Base-by-base conservation (phyloP, 202 grass and related monocot species). In the Tripidium arundinaceum region DNA sequence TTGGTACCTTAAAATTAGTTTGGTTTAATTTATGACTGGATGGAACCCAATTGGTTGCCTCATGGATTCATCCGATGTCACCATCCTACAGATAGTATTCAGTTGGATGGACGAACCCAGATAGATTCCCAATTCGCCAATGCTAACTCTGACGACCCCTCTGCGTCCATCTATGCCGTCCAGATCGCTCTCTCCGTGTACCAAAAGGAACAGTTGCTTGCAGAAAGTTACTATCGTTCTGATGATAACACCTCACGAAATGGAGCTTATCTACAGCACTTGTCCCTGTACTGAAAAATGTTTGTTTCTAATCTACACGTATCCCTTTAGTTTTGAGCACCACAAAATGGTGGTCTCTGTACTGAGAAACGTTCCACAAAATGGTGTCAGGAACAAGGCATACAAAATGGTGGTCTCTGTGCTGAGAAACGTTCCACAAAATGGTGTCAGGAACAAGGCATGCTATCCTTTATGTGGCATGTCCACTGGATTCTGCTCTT, bases 151-250 rank as follows among this genome's bases (percentile, higher is more conserved):
- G 42, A 69, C 73, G 31, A 33, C 19, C 31, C 29, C 18, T 21
- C 14, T 38, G 15, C 42, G 59, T 83, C 52, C 70, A 83, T 75
- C 80, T 75, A 50, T 47, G 22, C 71, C 70, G 68, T 79, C 60
- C 83, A 79, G 49, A 63, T 12, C 4, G 2, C 18, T 26, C 8
- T 33, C 11, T 40, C 31, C 4, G 45, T 15, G n/a, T 34, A 18
- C 15, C 34, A 68, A 68, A 76, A 45, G 1, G 27, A 81, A n/a
- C 11, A 21, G 40, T 61, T 33, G 70, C 70, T 38, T 29, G 22
- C 31, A 63, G 39, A 78, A 18, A n/a, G 8, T 6, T 11, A 49
- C 49, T 2, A 11, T 65, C n/a, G 15, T 36, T 42, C 47, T 27
- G 10, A 70, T 60, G 9, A 46, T 66, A 54, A 55, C n/a, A 21